A percentile compares a stretch with the other conserved stretches of the same genome.
Evolutionary conservation across 495 filamentous ascomycete species (phyloP).

Genomic region (Aspergillus bridgeri): DNA sequence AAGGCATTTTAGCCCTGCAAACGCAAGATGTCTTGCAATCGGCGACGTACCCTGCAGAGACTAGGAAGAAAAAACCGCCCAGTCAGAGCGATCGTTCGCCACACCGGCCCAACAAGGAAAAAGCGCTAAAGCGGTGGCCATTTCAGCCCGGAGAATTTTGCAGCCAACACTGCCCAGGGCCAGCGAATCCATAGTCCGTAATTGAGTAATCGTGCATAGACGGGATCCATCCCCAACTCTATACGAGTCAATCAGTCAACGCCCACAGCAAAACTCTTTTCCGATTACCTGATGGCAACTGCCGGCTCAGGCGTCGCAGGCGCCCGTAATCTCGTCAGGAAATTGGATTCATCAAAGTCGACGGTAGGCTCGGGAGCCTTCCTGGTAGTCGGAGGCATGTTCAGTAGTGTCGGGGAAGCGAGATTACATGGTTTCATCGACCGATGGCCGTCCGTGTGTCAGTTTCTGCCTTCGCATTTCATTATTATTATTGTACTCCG

Average conservation of each 20-base stretch:
- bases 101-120: neutral
- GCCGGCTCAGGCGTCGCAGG: no score
- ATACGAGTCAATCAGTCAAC: neutral
- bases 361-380: neutral
- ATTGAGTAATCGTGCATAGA: neutral
- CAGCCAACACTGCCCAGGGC: neutral
- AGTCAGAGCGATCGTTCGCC: neutral
- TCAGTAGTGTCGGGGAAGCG: neutral
- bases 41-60: neutral
- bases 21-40: neutral
- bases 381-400: neutral
- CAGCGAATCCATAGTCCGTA: neutral
- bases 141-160: neutral
- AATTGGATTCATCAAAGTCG: neutral
- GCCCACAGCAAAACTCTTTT: neutral
- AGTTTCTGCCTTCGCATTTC: neutral
- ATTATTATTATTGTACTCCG: no score
- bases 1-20: neutral
- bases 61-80: neutral
- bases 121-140: neutral
- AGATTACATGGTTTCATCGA: neutral
- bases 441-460: neutral
- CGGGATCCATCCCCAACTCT: neutral
- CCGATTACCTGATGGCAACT: neutral
- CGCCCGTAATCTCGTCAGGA: neutral